Evolutionary conservation across 805 yeast species (phyloP).

Genomic region (Zygosaccharomyces bisporus): DNA sequence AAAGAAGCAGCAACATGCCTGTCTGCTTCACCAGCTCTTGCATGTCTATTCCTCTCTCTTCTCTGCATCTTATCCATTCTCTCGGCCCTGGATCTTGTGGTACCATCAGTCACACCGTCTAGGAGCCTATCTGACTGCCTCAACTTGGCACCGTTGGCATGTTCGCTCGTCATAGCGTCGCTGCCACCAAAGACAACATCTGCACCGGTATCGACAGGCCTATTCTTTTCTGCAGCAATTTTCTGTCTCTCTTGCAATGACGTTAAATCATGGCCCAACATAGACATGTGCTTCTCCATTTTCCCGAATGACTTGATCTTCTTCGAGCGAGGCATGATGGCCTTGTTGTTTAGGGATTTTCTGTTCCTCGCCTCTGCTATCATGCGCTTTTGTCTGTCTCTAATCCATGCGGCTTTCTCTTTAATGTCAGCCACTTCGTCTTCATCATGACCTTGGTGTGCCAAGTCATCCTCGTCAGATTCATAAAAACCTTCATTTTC

Average conservation of each 20-base stretch:
- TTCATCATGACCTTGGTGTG: constrained; percentile 66
- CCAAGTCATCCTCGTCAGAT: constrained; percentile 69
- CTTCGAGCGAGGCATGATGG: constrained; percentile 88
- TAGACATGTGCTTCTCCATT: constrained; percentile 86
- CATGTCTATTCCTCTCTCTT: constrained; percentile 88
- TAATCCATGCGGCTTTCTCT: constrained; percentile 91
- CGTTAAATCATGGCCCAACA: constrained; percentile 82
- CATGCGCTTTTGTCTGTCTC: constrained; percentile 93
- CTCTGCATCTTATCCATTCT: constrained; percentile 85
- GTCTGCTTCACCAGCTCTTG: constrained; percentile 95
- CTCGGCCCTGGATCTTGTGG: constrained; percentile 76
- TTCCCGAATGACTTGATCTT: constrained; percentile 66
- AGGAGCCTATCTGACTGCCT: constrained; percentile 74
- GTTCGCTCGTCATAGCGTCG: constrained; percentile 34
- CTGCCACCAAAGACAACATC: constrained; percentile 66
- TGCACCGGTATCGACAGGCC: constrained; percentile 58
- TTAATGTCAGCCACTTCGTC: constrained; percentile 65
- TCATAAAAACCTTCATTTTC: constrained; percentile 95
- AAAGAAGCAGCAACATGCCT: constrained; percentile 78
- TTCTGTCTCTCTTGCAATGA: constrained; percentile 54
- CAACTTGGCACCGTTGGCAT: constrained; percentile 40
- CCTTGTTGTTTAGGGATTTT: constrained; percentile 81
- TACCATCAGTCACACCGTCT: constrained; percentile 83
- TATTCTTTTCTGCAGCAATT: constrained; percentile 37
- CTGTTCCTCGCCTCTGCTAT: constrained; percentile 80